Base-by-base conservation (phyloP, 2,329 filamentous ascomycete genomes). In the Epichloe elymi region DNA sequence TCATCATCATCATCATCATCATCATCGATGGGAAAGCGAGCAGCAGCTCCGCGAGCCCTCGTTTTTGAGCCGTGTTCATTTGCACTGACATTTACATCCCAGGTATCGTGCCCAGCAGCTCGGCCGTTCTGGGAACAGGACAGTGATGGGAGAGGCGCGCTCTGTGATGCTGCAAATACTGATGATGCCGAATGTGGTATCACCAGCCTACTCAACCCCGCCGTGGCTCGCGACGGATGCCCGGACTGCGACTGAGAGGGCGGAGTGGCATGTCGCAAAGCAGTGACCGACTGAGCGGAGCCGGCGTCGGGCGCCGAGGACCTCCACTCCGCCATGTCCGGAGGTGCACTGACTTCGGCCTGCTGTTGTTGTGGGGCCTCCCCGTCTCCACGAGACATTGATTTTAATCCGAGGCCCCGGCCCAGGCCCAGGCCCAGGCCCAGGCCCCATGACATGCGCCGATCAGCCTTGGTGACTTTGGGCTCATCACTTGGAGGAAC, bases 371-470 rank as follows among this genome's bases (percentile, higher is more conserved):
- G 61, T 54, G 58, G 40, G 50, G 54, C 54, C 40, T 53, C 42
- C 48, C 55, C 57, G 48, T 59, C 60, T 45, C 55, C 56, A 52
- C 58, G 59, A 50, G 67, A 30, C 26, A 30, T 30, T 2, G 26
- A 62, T 56, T 62, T 66, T 47, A 61, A 51, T 55, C 67, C 60
- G 56, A 69, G 56, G 53, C 62, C 61, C 60, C 72, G 55, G 46
- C 67, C 67, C 72, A 2, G 23, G 23, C 19, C 19, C 19, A 1
- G 19, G 5, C 23, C 23, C 6, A 5, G 6, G 6, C 23, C 61
- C 60, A 73, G 54, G 46, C 67, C 68, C 73, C 72, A 75, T 23
- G 73, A 74, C 46, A 65, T 62, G 50, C 71, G 69, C 50, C 70
- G 67, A 54, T 70, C 67, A 56, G 59, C 53, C 63, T 70, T 67